Conservation (phyloP, 164 flowering plant genomes). For the Liriodendron chinense region DNA sequence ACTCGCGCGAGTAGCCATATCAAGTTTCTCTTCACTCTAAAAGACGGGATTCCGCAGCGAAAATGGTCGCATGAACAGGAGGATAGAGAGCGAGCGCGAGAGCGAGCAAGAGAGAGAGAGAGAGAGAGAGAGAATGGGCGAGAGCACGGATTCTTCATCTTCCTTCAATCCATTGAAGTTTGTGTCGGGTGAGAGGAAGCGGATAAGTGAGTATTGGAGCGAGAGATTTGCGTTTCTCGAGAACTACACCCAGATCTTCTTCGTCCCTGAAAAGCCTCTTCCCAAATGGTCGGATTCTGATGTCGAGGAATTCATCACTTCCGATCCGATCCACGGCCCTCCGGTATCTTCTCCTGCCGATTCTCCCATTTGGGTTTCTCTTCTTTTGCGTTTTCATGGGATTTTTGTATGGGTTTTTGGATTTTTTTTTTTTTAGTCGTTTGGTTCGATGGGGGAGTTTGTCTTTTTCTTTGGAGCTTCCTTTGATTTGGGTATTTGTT, state of each 20-base stretch:
- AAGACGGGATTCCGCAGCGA: too few relatives aligned
- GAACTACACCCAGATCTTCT: constrained; percentile 40
- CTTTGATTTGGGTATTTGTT: background rate
- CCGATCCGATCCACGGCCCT: constrained; percentile 86
- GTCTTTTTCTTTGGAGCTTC: background rate
- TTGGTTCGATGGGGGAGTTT: background rate
- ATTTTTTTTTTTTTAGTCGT: background rate
- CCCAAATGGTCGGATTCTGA: constrained; percentile 72
- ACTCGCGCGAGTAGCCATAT: too few relatives aligned
- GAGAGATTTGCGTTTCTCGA: constrained; percentile 57
- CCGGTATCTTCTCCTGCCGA: constrained; percentile 30
- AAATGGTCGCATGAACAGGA: too few relatives aligned
- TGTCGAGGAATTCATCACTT: constrained; percentile 74
- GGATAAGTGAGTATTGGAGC: constrained; percentile 32
- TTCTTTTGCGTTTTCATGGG: background rate
- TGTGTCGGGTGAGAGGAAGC: background rate
- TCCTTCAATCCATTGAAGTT: background rate
- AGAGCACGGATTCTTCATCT: constrained; percentile 3
- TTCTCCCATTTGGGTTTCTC: constrained; percentile 2
- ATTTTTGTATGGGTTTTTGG: background rate
- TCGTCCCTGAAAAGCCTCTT: constrained; percentile 49
- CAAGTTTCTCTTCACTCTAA: too few relatives aligned
- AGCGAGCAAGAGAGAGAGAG: background rate
- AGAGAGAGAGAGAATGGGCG: constrained; percentile 10
- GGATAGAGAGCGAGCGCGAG: too few relatives aligned